Percentiles rank a stretch among this genome's conserved stretches.
These are phyloP conservation scores for Phytopythium boreale DNA, from an alignment of 352 stramenopile genomes.

Conservation along the genomic window DNA sequence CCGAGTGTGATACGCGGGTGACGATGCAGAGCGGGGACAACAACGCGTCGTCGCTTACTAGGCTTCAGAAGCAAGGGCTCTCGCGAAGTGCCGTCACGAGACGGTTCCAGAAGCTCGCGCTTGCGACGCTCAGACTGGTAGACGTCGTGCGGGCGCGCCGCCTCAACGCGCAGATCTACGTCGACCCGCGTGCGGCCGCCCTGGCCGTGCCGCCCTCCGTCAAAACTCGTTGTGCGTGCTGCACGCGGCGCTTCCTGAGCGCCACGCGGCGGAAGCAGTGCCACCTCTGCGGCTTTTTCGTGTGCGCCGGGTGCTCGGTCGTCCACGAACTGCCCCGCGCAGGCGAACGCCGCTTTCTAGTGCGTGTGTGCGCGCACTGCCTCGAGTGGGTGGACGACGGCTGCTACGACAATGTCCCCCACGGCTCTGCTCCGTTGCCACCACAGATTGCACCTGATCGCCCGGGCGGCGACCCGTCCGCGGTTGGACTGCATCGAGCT, in stretches of 20 bases:
- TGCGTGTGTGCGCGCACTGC: constrained; percentile 52
- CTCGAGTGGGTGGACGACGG: constrained; percentile 47
- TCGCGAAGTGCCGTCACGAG: not conserved
- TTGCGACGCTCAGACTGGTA: not conserved
- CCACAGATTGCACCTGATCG: not conserved
- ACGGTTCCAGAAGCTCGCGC: not conserved
- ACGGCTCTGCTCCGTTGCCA: not conserved
- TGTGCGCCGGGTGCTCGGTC: constrained; percentile 46
- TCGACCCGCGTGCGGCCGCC: not conserved
- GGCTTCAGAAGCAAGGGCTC: not conserved
- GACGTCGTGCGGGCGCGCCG: constrained; percentile 24
- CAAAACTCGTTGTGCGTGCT: constrained; percentile 14
- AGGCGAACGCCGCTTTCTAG: constrained; percentile 4
- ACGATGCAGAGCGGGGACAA: not conserved
- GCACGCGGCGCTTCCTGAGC: constrained; percentile 21
- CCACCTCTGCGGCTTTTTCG: constrained; percentile 55
- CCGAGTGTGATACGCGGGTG: constrained; percentile 6
- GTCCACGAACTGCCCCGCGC: constrained; percentile 7
- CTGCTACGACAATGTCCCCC: constrained; percentile 35
- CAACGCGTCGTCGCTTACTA: not conserved
- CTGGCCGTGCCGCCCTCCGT: not conserved
- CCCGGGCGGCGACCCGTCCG: not conserved
- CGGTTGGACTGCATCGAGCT: not conserved
- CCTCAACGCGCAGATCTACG: constrained; percentile 22
- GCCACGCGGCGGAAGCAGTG: constrained; percentile 31